A percentile compares a stretch with the other conserved stretches of the same genome.
Conservation (phyloP, 1,139 yeast genomes). For the Nakaseomyces uthaithaninus region DNA sequence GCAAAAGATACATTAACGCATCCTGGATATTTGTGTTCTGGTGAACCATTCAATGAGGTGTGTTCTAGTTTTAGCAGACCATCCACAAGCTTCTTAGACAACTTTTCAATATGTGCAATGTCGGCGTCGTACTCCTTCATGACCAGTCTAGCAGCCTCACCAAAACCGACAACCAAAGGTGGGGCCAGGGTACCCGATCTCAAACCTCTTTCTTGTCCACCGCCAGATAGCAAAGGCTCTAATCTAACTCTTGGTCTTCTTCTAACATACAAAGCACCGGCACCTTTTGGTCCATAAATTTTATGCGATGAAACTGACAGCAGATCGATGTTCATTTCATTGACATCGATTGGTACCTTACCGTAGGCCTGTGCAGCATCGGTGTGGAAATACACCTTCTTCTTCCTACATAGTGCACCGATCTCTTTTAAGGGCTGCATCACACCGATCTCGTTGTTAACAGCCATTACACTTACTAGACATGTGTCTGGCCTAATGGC, state of each 20-base stretch:
- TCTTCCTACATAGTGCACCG: conserved; percentile 75
- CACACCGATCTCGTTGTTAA: conserved; percentile 96
- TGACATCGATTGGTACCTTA: conserved; percentile 85
- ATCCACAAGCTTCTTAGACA: conserved; percentile 63
- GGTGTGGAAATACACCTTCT: conserved; percentile 94
- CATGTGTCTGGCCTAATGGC: conserved; percentile 89
- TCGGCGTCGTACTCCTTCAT: conserved; percentile 68
- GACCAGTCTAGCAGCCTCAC: conserved; percentile 92
- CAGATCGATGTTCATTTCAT: conserved; percentile 84
- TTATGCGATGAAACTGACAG: conserved; percentile 93
- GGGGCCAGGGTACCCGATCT: conserved; percentile 97
- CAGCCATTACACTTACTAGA: conserved; percentile 93
- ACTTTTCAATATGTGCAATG: conserved; percentile 53
- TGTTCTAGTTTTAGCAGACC: conserved; percentile 79
- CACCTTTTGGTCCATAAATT: conserved; percentile 96
- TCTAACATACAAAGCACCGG: conserved; percentile 91
- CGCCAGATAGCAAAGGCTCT: conserved; percentile 92
- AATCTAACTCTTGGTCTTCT: conserved; percentile 98
- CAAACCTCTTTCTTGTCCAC: conserved; percentile 98
- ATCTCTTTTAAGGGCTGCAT: conserved; percentile 93
- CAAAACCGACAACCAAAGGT: conserved; percentile 90
- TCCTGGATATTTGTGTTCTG: conserved; percentile 68
- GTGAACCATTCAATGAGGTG: conserved; percentile 83
- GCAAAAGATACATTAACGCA: conserved; percentile 97
- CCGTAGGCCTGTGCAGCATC: conserved; percentile 98